Conservation (phyloP, 148 eudicot genomes). For the Fagopyrum homotropicum region DNA sequence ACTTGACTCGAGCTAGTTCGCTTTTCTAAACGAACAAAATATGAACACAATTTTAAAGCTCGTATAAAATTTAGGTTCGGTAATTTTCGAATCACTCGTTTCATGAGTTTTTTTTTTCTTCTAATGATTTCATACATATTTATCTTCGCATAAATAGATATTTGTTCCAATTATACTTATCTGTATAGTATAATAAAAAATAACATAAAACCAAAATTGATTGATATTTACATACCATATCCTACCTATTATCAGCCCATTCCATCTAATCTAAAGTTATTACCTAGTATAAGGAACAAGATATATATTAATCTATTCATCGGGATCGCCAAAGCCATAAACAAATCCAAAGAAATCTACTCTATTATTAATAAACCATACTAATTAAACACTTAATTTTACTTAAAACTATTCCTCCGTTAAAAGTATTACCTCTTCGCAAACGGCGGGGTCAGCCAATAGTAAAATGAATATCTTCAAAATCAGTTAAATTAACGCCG, state of each 20-base stretch:
- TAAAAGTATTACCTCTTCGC: not conserved
- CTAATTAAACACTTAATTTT: not conserved
- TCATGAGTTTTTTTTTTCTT: too few relatives aligned
- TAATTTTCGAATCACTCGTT: too few relatives aligned
- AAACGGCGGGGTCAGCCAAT: not conserved
- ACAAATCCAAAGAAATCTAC: not conserved
- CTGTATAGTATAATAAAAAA: too few relatives aligned
- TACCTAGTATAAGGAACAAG: constrained; percentile 3
- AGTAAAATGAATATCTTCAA: not conserved
- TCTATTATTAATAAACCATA: not conserved
- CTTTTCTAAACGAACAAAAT: too few relatives aligned
- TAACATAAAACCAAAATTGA: too few relatives aligned
- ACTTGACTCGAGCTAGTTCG: too few relatives aligned
- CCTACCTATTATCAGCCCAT: not conserved
- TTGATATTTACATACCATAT: too few relatives aligned
- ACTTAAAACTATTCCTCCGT: not conserved
- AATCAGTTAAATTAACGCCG: not conserved
- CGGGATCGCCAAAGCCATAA: constrained; percentile 17
- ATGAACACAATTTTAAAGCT: too few relatives aligned
- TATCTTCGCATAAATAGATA: too few relatives aligned
- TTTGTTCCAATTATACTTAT: too few relatives aligned
- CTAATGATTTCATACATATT: too few relatives aligned
- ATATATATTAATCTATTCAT: constrained; percentile 6
- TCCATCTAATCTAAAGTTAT: not conserved
- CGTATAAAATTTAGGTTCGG: too few relatives aligned